Base-by-base conservation (phyloP, 2,329 filamentous ascomycete genomes). In the Cercospora sojina region DNA sequence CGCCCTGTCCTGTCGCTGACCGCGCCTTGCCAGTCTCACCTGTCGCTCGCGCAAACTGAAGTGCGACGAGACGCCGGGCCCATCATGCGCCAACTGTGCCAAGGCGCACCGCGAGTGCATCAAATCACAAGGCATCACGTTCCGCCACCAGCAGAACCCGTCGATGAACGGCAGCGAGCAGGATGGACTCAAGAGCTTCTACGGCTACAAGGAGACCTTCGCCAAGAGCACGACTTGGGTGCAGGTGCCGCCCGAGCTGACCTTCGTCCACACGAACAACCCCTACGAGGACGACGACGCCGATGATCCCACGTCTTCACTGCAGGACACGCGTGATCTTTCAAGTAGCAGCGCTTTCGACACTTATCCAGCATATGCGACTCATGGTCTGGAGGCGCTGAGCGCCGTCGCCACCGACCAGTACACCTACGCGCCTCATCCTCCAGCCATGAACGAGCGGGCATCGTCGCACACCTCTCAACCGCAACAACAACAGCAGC, bases 61-160 rank as follows among this genome's bases (percentile, higher is more conserved):
- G 80, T 89, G 87, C 77, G 85, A 87, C 72, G 87, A 89, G 76
- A 31, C 25, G 25, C 82, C 83, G 74, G 86, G 85, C 69, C 87
- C 87, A 10, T 76, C 83, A 41, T 89, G 87, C 73, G 82, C 84
- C 35, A 86, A 88, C 76, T 89, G 87, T 76, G 80, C 80, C 73
- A 87, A 88, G 76, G 87, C 85, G 5, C 83, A 82, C 57, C 82
- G 87, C 71, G 83, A 87, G 76, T 89, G 87, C 76, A 79, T 85
- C 55, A 85, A 85, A 25, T 87, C 85, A 73, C 86, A 86, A 68
- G 87, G 86, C 60, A 84, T 90, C 71, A 85, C 88, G 53, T 90
- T 89, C 73, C 85, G 87, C 64, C 88, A 90, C 76, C 87, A 90
- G 73, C 87, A 90, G 77, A 90, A 90, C 83, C 87, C 87, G 31